Evolutionary conservation across 2,329 filamentous ascomycete species (phyloP), one percentile per base, ranked within the genome.

Genomic region (Fusarium incarnatum): DNA sequence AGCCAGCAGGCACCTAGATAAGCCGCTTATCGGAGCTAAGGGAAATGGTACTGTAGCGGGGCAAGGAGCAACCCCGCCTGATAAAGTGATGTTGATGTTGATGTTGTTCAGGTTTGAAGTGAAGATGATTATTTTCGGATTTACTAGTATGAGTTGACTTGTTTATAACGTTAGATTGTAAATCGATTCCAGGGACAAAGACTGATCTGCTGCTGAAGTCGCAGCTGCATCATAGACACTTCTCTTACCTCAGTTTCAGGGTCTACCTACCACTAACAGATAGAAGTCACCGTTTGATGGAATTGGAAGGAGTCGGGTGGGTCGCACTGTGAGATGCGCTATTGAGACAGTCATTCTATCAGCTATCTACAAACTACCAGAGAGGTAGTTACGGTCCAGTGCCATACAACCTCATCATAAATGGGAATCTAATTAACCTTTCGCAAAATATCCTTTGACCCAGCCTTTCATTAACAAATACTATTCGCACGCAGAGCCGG

Each of bases 11-110:
- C 72, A 37, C 34, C 18, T n/a, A 77, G 69, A 69, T 74, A 78
- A 77, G 77, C 42, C 30, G 64, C 72, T 75, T 75, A 75, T 75
- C 73, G 70, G 67, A 60, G 64, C 59, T 61, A 66, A 49, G n/a
- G 32, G 27, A 25, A 28, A 41, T 25, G n/a, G 23, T 15, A 41
- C 32, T 32, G 28, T 42, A 41, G 67, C 46, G 71, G 73, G 70
- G 72, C 63, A 56, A 59, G 49, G 45, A 56, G 34, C 53, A 54
- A 42, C 49, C 49, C 49, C 49, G 34, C 49, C 32, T 41, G 18
- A 15, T 28, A 37, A 37, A 37, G 34, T 25, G 23, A 42, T 18
- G 8, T 42, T 41, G 32, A 52, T 27, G 32, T 27, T 52, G 8
- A 27, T 23, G 23, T 27, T 42, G 23, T 25, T 42, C 13, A n/a